Base-by-base conservation (phyloP, 129 eudicot species). In the Artemisia annua region DNA sequence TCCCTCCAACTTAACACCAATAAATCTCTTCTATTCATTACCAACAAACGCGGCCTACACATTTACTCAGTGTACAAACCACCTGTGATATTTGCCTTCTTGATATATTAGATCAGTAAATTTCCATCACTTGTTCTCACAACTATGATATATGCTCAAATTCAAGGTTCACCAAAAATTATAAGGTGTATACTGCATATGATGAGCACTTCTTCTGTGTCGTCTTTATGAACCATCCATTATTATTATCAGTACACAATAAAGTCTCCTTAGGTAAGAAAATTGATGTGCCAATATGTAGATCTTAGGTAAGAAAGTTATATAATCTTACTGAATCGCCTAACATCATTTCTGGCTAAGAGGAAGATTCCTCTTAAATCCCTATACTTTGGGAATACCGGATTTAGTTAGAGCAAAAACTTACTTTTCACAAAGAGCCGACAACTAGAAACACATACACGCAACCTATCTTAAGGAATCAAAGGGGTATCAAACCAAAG, bases 1-100 rank as follows among this genome's bases (percentile, higher is more conserved):
- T 74, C 79, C 79, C 79, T 74, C 79, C 79, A 13, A 65, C 79
- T 74, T 63, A 62, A 28, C 78, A 73, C 49, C 53, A 35, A 49
- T 16, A 32, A 7, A 74, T 48, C 63, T 20, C 70, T 49, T 22
- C 14, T 44, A 64, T 52, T 64, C 43, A 18, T 50, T 51, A 20
- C 17, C 72, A 64, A 64, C 3, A 11, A n/a, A 64, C 11, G 46
- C 11, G 32, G 65, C 79, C 72, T 64, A 74, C 72, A 74, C 49
- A 74, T 74, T 64, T 63, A 63, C 71, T 74, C 11, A 12, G 1
- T 74, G 9, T 52, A 32, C 50, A 51, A 68, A 69, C 26, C 61
- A 52, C 63, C 74, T 5, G 15, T 69, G 30, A 43, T 43, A 17
- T 16, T 15, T 63, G 50, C 16, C 68, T 30, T 26, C 68, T 15